phyloP scores from a whole-genome alignment of 2,329 filamentous ascomycete species.

The Pseudogymnoascus sp. region DNA sequence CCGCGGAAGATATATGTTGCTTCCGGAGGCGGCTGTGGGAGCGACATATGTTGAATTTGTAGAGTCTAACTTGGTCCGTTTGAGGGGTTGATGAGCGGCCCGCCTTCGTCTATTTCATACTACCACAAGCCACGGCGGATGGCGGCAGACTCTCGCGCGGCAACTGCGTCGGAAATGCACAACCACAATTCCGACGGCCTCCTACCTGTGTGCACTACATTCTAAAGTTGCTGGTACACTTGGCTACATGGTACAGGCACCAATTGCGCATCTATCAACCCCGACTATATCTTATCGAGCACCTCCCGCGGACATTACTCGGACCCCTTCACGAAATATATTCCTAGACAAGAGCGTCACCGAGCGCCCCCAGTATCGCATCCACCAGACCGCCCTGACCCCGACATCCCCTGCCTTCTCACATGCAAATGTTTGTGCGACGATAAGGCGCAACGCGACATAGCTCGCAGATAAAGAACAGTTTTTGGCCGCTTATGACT shows the following conservation, averaged over 20 bases:
- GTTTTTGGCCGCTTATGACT: conserved; percentile 4
- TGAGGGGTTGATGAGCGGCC: conserved; percentile 3
- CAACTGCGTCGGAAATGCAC: background rate
- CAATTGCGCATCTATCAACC: background rate
- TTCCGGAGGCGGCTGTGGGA: conserved; percentile 24
- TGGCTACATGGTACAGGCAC: background rate
- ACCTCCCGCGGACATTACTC: background rate
- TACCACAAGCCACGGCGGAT: background rate
- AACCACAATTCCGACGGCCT: conserved; percentile 1
- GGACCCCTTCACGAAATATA: background rate
- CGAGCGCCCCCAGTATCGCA: background rate
- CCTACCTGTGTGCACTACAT: background rate
- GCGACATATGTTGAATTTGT: conserved; percentile 6
- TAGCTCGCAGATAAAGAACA: background rate
- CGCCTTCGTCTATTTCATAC: conserved; percentile 5
- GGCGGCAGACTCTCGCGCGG: conserved; percentile 1
- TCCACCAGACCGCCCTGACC: background rate
- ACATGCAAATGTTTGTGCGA: conserved; percentile 5
- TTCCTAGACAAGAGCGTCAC: background rate
- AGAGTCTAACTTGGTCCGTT: background rate
- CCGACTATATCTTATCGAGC: background rate
- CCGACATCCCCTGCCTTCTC: conserved; percentile 4
- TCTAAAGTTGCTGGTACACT: background rate
- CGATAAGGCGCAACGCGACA: conserved; percentile 9
- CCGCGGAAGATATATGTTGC: conserved; percentile 65